A percentile compares a stretch with the other conserved stretches of the same genome.
Evolutionary conservation across 495 filamentous ascomycete species (phyloP).

Genomic region (Jackrogersella multiformis): DNA sequence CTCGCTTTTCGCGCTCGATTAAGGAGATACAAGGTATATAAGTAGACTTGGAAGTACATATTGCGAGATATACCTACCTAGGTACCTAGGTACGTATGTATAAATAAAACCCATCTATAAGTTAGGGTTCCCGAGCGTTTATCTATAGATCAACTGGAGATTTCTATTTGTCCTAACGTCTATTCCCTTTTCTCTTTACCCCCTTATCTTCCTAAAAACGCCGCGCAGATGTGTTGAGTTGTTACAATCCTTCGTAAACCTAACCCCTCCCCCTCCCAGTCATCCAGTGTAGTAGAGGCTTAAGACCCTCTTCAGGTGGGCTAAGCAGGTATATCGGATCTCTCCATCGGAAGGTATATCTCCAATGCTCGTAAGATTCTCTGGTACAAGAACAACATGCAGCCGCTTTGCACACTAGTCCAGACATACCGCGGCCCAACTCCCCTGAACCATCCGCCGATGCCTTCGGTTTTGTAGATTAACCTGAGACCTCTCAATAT

Average conservation of each 20-base stretch:
- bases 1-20: too few relatives aligned
- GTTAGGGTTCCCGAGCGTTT: neutral
- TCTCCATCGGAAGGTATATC: slow-evolving; percentile 52
- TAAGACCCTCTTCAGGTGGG: slow-evolving; percentile 1
- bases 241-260: slow-evolving; percentile 28
- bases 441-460: slow-evolving; percentile 91
- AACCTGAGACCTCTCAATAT: slow-evolving; percentile 84
- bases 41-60: too few relatives aligned
- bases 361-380: slow-evolving; percentile 81
- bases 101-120: neutral
- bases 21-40: too few relatives aligned
- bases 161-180: slow-evolving; percentile 32
- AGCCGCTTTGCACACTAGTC: slow-evolving; percentile 96
- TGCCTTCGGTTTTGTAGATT: slow-evolving; percentile 87
- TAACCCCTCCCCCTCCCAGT: neutral
- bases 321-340: slow-evolving; percentile 38
- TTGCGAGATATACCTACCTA: neutral
- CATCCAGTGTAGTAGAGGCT: slow-evolving; percentile 4
- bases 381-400: slow-evolving; percentile 97
- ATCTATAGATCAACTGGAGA: slow-evolving; percentile 4
- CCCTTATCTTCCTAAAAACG: slow-evolving; percentile 35
- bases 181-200: slow-evolving; percentile 25
- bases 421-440: slow-evolving; percentile 95
- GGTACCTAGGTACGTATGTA: neutral
- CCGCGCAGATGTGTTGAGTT: slow-evolving; percentile 43